Conservation (phyloP, 2,329 filamentous ascomycete genomes). For the Colletotrichum shisoi region DNA sequence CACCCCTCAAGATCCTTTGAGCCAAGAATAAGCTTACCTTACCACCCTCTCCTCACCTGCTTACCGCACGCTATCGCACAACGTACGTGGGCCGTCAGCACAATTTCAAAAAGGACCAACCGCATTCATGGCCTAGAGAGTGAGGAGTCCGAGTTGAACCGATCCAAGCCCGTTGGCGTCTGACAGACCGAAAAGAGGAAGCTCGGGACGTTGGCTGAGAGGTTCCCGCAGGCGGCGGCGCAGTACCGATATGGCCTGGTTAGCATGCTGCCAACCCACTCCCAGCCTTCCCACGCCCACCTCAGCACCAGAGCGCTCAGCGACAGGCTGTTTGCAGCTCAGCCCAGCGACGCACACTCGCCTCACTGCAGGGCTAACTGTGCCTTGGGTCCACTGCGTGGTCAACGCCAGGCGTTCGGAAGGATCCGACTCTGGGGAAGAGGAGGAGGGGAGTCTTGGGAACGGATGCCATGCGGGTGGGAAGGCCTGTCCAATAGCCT, state of each 20-base stretch:
- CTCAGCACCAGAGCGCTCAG: conserved; percentile 13
- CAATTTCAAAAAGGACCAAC: not conserved
- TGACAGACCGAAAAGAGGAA: conserved; percentile 27
- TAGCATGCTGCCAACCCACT: no score
- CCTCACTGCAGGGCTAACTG: not conserved
- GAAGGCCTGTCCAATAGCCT: conserved; percentile 1
- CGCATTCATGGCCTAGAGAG: not conserved
- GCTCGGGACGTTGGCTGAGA: no score
- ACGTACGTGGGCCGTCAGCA: conserved; percentile 11
- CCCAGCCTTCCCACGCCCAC: no score
- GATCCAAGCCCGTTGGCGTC: conserved; percentile 4
- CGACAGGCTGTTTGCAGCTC: conserved; percentile 1
- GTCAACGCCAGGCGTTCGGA: not conserved
- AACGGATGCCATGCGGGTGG: not conserved
- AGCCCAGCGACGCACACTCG: conserved; percentile 15
- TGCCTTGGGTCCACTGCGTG: not conserved
- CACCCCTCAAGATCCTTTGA: not conserved
- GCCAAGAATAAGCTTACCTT: conserved; percentile 36
- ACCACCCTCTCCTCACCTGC: not conserved
- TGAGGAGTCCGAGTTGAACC: not conserved
- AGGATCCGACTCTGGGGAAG: not conserved
- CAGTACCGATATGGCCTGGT: conserved; percentile 13
- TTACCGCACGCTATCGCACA: not conserved
- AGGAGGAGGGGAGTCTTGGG: not conserved
- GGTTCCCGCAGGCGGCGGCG: no score